Evolutionary conservation across 345 rosid species (phyloP), one percentile per base, ranked within the genome.

Genomic region (Eucalyptus brandiana): DNA sequence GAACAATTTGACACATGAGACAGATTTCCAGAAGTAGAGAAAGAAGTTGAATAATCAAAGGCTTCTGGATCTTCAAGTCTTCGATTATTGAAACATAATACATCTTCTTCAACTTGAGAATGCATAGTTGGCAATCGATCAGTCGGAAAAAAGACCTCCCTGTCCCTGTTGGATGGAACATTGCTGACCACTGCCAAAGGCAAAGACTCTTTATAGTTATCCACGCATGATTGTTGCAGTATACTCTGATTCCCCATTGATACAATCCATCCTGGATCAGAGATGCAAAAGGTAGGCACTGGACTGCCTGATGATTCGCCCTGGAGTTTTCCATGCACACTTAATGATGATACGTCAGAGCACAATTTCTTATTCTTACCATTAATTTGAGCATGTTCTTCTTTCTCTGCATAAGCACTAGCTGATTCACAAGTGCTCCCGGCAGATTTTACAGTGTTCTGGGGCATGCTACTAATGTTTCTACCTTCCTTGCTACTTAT

Each of bases 21-120:
- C 21, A 91, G 86, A 90, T 88, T 92, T 65, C 94, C 92, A 85
- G 94, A 92, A 88, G 90, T 93, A 47, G 93, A 92, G 86, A 92
- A 80, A 92, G 72, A 91, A 54, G 87, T 60, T 51, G 94, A 90
- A 87, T 48, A 93, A 65, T 90, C 92, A 69, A 90, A 91, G 44
- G 91, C 93, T 88, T 95, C 96, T 13, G 98, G 98, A 93, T 93
- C 94, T 86, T 93, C 93, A 34, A 88, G 93, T 90, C 97, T 91
- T 87, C 92, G 96, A 89, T 72, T 94, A 91, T 94, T 94, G 89
- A 94, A 94, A 87, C 96, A 93, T 90, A 95, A 83, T 58, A 96
- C n/a, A 92, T 94, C 97, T 49, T 95, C 95, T 89, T 95, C 97
- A 87, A 93, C 92, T 89, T 91, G 94, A 62, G 93, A 90, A 51